Conservation (phyloP, 2,329 filamentous ascomycete species). For the Cephalotrichum gorgonifer region DNA sequence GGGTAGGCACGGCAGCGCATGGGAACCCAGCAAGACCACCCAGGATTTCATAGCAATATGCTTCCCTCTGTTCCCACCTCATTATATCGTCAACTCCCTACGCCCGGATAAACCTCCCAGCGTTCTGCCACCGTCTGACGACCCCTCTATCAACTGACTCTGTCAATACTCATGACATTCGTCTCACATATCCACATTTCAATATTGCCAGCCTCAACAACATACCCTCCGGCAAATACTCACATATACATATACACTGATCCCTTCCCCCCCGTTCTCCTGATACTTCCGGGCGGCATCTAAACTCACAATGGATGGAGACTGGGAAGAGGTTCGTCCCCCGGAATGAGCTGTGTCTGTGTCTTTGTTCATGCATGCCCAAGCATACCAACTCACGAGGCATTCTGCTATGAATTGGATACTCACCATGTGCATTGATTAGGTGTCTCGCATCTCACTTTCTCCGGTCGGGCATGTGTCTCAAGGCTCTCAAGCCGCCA, state of each 20-base stretch:
- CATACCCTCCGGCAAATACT: background rate
- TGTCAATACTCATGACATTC: background rate
- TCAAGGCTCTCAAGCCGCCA: slow-evolving; percentile 51
- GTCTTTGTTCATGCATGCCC: too few species aligned
- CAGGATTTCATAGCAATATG: background rate
- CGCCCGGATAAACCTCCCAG: background rate
- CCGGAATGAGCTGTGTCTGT: slow-evolving; percentile 3
- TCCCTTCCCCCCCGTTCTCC: background rate
- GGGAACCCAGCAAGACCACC: background rate
- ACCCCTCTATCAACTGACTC: too few species aligned
- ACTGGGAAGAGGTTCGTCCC: slow-evolving; percentile 54
- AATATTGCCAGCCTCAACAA: background rate
- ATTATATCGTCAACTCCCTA: background rate
- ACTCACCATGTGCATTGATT: slow-evolving; percentile 5
- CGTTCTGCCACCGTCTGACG: too few species aligned
- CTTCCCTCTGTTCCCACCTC: background rate
- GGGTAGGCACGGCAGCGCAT: background rate
- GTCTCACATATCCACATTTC: background rate
- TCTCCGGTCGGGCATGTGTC: slow-evolving; percentile 53
- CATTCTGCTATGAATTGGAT: too few species aligned
- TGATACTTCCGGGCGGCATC: background rate
- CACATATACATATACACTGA: background rate
- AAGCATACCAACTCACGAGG: background rate
- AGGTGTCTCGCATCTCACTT: slow-evolving; percentile 12
- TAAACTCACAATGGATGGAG: slow-evolving; percentile 44